Percentiles rank a stretch among this genome's conserved stretches.
These are phyloP conservation scores for Candida yuanshanica DNA, from an alignment of 805 yeast genomes.

Conservation along the genomic window DNA sequence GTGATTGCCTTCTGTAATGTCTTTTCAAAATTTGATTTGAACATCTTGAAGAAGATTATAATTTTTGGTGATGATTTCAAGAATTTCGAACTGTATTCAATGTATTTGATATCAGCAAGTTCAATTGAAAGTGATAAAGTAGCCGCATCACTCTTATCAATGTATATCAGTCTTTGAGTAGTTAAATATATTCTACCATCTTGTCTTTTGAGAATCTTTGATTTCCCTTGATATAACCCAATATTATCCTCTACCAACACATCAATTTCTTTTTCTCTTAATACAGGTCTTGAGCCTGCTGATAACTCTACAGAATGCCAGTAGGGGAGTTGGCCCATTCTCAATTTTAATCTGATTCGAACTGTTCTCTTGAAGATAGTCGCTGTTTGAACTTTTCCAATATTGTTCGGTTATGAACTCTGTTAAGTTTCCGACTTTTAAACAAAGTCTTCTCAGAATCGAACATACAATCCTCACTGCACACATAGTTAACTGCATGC, in stretches of 20 bases:
- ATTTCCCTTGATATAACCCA: slow-evolving; percentile 76
- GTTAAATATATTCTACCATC: slow-evolving; percentile 79
- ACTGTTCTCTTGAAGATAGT: too few relatives aligned
- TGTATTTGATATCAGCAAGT: slow-evolving; percentile 33
- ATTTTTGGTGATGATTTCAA: slow-evolving; percentile 76
- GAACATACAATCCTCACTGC: neutral
- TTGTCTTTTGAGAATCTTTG: slow-evolving; percentile 58
- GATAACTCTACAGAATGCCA: slow-evolving; percentile 35
- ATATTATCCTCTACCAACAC: slow-evolving; percentile 47
- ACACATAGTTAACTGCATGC: neutral
- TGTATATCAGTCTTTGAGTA: slow-evolving; percentile 62
- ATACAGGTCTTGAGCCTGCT: slow-evolving; percentile 33
- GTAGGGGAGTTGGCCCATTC: slow-evolving; percentile 10
- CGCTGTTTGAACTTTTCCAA: too few relatives aligned
- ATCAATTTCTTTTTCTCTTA: slow-evolving; percentile 44
- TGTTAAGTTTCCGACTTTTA: too few relatives aligned
- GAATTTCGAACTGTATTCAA: slow-evolving; percentile 49
- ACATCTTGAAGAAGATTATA: slow-evolving; percentile 32
- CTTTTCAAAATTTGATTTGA: slow-evolving; percentile 3
- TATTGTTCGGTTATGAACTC: too few relatives aligned
- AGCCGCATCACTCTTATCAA: slow-evolving; percentile 44
- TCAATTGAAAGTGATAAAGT: slow-evolving; percentile 42
- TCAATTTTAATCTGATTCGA: neutral
- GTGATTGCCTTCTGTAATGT: neutral
- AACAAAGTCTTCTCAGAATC: too few relatives aligned